A percentile compares a stretch with the other conserved stretches of the same genome.
Conservation (phyloP, 495 filamentous ascomycete species). For the Poronia punctata region DNA sequence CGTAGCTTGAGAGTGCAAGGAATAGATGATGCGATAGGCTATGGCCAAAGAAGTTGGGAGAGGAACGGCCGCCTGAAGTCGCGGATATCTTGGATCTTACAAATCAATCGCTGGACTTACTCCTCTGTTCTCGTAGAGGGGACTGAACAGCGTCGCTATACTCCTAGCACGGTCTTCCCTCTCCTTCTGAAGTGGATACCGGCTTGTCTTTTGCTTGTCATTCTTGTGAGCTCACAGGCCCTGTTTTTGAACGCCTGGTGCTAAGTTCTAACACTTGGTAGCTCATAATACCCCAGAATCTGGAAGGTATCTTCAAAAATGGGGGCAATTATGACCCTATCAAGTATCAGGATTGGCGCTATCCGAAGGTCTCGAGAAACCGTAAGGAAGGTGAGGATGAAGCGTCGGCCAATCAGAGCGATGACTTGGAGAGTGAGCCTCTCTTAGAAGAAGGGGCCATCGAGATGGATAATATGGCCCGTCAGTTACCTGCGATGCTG, state of each 20-base stretch:
- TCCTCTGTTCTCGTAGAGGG: not conserved
- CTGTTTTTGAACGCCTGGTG: too few species aligned
- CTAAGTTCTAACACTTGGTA: not conserved
- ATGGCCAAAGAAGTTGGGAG: not conserved
- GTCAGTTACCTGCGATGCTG: not conserved
- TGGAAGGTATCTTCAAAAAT: not conserved
- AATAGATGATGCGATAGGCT: not conserved
- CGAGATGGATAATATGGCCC: not conserved
- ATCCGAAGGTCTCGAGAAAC: conserved; percentile 1
- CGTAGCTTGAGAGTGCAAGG: not conserved
- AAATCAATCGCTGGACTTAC: not conserved
- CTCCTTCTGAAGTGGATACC: not conserved
- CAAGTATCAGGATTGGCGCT: conserved; percentile 1
- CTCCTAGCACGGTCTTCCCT: not conserved
- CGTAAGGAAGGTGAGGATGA: not conserved
- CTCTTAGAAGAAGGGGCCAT: not conserved
- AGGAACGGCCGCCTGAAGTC: not conserved
- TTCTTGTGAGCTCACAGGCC: too few species aligned
- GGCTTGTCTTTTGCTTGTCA: not conserved
- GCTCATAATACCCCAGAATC: not conserved
- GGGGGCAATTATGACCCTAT: not conserved
- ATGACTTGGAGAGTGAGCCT: not conserved
- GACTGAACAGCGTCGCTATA: not conserved
- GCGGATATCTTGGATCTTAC: not conserved
- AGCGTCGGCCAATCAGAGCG: not conserved